Conservation (phyloP, 139 green algal genomes). For the Volvox reticuliferus region DNA sequence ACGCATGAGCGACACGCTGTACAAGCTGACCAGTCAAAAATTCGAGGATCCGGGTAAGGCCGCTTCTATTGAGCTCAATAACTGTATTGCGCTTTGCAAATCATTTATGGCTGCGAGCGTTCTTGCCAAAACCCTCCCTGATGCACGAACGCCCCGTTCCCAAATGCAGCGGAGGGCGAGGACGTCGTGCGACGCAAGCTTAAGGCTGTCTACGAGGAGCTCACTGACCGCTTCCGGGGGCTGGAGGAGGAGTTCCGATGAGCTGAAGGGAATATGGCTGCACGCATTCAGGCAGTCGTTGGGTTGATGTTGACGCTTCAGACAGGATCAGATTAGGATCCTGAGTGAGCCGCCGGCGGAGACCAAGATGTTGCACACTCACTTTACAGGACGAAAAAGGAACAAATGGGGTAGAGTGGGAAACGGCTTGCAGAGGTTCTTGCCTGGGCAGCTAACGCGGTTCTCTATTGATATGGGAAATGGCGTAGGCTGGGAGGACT, state of each 20-base stretch:
- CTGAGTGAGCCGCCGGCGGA: no score
- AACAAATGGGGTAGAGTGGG: no score
- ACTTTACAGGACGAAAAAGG: no score
- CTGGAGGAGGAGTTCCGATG: slow-evolving; percentile 98
- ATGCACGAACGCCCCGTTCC: neutral
- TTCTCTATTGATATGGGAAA: no score
- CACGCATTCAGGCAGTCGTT: neutral
- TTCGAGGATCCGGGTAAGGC: slow-evolving; percentile 93
- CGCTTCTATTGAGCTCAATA: neutral
- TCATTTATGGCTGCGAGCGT: no score
- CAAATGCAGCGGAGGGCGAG: slow-evolving; percentile 71
- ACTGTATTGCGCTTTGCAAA: no score
- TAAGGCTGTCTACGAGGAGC: slow-evolving; percentile 86
- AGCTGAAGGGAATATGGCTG: neutral
- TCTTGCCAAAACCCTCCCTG: no score
- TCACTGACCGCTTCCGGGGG: slow-evolving; percentile 88
- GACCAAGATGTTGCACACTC: no score
- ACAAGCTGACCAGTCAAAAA: slow-evolving; percentile 96
- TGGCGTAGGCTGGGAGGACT: no score
- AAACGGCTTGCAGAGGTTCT: no score
- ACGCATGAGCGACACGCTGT: slow-evolving; percentile 92
- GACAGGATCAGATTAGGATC: no score
- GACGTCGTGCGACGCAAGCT: slow-evolving; percentile 78
- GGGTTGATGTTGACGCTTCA: neutral
- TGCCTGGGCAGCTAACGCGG: no score